Conservation (phyloP, 352 stramenopile genomes). For the Halophytophthora batemanensis region DNA sequence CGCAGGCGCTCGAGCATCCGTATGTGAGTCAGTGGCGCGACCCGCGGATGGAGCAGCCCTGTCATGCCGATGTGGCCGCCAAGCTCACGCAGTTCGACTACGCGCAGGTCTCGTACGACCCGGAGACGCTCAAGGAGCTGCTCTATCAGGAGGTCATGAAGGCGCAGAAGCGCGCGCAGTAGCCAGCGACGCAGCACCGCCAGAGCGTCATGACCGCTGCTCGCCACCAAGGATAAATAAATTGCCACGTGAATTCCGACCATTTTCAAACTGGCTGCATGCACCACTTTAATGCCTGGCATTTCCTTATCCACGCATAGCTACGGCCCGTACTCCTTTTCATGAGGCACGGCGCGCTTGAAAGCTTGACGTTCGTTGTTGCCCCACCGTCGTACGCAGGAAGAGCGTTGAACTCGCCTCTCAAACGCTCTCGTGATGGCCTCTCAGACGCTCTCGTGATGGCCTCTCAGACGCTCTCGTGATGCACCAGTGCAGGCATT, state of each 20-base stretch:
- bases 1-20: conserved; percentile 83
- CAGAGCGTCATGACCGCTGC: too few relatives aligned
- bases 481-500: too few relatives aligned
- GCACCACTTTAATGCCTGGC: neutral
- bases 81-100: conserved; percentile 75
- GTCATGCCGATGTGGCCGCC: conserved; percentile 43
- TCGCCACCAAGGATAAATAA: too few relatives aligned
- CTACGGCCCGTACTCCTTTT: conserved; percentile 11
- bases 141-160: conserved; percentile 86
- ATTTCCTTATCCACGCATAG: neutral
- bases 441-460: too few relatives aligned
- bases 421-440: too few relatives aligned
- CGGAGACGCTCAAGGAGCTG: conserved; percentile 70
- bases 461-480: too few relatives aligned
- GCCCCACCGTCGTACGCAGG: too few relatives aligned
- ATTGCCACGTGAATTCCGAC: too few relatives aligned
- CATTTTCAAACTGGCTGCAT: too few relatives aligned
- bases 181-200: conserved; percentile 14
- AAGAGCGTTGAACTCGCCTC: too few relatives aligned
- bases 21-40: conserved; percentile 88
- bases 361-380: too few relatives aligned
- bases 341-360: too few relatives aligned
- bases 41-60: conserved; percentile 52
- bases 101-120: conserved; percentile 63
- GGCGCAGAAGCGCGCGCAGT: conserved; percentile 25